A percentile compares a stretch with the other conserved stretches of the same genome.
phyloP scores from a whole-genome alignment of 352 stramenopile genomes.

The Globisporangium spiculum region DNA sequence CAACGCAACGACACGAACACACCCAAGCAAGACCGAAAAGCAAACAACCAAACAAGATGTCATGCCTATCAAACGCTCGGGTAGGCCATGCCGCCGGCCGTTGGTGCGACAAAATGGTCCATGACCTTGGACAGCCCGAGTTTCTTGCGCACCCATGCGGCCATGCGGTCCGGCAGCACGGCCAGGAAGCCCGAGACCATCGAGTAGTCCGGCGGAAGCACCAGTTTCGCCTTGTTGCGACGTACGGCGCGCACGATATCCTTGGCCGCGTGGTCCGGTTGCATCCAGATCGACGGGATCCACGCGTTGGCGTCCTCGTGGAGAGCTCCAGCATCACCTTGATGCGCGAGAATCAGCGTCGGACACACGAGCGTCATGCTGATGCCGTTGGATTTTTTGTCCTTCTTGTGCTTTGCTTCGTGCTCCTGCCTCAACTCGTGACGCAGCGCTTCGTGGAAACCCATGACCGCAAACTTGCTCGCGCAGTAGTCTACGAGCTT shows the following conservation, averaged over 20 bases:
- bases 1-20: neutral
- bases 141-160: conserved; percentile 17
- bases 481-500: conserved; percentile 43
- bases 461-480: conserved; percentile 44
- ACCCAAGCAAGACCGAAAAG: neutral
- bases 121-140: conserved; percentile 16
- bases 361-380: conserved; percentile 20
- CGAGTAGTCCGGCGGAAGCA: conserved; percentile 17
- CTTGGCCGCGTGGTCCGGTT: conserved; percentile 13
- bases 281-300: conserved; percentile 17
- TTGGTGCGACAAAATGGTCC: conserved; percentile 14
- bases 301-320: neutral
- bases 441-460: conserved; percentile 41
- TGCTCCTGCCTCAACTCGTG: conserved; percentile 29
- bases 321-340: neutral
- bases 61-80: conserved; percentile 5
- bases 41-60: neutral
- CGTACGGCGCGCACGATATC: conserved; percentile 20
- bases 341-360: conserved; percentile 8
- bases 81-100: neutral
- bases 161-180: conserved; percentile 6
- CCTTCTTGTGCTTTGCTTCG: neutral
- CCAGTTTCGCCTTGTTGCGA: conserved; percentile 10
- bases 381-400: conserved; percentile 13
- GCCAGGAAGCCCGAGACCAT: conserved; percentile 12